A percentile compares a stretch with the other conserved stretches of the same genome.
phyloP scores from a whole-genome alignment of 2,329 filamentous ascomycete genomes.

The Alternaria sp. region DNA sequence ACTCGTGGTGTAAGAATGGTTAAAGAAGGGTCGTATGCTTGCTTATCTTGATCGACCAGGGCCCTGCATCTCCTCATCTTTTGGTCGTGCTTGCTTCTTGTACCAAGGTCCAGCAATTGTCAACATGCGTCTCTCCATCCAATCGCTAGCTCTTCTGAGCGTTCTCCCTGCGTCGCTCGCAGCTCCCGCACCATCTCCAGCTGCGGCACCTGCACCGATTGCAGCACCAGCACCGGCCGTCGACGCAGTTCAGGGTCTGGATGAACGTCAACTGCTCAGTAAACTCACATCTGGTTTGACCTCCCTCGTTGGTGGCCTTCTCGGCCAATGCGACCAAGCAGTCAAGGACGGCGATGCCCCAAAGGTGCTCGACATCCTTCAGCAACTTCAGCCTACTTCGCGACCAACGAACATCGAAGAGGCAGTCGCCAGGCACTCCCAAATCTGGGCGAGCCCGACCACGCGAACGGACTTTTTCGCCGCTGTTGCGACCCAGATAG shows the following conservation, averaged over 20 bases:
- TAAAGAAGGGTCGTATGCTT: neutral
- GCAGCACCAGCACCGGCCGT: neutral
- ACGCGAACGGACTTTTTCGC: slow-evolving; percentile 21
- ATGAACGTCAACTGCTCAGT: slow-evolving; percentile 21
- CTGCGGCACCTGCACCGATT: neutral
- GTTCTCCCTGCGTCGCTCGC: slow-evolving; percentile 13
- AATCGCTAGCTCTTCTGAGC: slow-evolving; percentile 17
- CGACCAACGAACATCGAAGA: slow-evolving; percentile 25
- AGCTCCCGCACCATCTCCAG: slow-evolving; percentile 7
- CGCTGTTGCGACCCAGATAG: slow-evolving; percentile 29
- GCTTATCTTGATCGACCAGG: neutral
- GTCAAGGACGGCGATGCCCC: slow-evolving; percentile 18
- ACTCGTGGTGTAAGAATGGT: slow-evolving; percentile 2
- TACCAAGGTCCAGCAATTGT: neutral
- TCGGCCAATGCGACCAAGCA: slow-evolving; percentile 18
- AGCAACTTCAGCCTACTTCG: slow-evolving; percentile 18
- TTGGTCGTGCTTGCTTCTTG: neutral
- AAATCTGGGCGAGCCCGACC: slow-evolving; percentile 25
- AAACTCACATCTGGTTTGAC: neutral
- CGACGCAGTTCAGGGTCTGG: neutral
- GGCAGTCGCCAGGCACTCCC: slow-evolving; percentile 9
- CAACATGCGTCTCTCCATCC: slow-evolving; percentile 15
- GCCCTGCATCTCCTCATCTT: neutral
- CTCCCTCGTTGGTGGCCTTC: slow-evolving; percentile 12
- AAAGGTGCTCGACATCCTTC: slow-evolving; percentile 18